Conservation (phyloP, 108 stramenopile genomes). For the Seminavis robusta region DNA sequence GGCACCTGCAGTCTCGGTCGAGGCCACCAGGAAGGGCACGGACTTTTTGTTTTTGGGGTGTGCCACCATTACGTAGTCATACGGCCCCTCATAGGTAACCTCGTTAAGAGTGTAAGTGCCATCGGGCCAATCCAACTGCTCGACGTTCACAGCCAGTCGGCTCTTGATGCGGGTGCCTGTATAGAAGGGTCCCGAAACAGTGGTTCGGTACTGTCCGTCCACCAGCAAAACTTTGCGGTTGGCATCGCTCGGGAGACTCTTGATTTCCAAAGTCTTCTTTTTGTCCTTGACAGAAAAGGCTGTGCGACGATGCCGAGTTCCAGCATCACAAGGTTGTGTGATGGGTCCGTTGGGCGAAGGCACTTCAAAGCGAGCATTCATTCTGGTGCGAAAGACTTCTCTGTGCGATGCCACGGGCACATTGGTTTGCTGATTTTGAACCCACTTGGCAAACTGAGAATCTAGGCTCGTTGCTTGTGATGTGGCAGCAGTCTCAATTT, state of each 20-base stretch:
- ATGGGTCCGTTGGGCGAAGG: conserved; percentile 1
- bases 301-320: conserved; percentile 1
- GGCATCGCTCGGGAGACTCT: neutral
- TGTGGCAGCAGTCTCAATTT: too few species aligned
- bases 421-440: conserved; percentile 5
- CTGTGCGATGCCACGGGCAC: conserved; percentile 18
- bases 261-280: neutral
- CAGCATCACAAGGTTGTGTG: conserved; percentile 8
- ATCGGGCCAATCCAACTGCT: neutral
- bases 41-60: too few species aligned
- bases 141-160: neutral
- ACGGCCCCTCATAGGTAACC: neutral
- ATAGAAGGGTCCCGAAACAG: neutral
- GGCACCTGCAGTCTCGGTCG: too few species aligned
- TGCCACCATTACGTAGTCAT: too few species aligned
- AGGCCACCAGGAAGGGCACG: too few species aligned
- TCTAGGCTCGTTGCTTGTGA: neutral
- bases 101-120: neutral
- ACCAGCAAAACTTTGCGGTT: neutral
- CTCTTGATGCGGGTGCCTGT: neutral
- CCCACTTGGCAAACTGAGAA: conserved; percentile 6
- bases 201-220: neutral
- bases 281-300: conserved; percentile 3
- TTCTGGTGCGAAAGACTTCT: conserved; percentile 13
- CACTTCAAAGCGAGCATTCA: conserved; percentile 2